Evolutionary conservation across 441 rosid genomes (phyloP), one percentile per base, ranked within the genome.

Genomic region (Mallotus repandus): DNA sequence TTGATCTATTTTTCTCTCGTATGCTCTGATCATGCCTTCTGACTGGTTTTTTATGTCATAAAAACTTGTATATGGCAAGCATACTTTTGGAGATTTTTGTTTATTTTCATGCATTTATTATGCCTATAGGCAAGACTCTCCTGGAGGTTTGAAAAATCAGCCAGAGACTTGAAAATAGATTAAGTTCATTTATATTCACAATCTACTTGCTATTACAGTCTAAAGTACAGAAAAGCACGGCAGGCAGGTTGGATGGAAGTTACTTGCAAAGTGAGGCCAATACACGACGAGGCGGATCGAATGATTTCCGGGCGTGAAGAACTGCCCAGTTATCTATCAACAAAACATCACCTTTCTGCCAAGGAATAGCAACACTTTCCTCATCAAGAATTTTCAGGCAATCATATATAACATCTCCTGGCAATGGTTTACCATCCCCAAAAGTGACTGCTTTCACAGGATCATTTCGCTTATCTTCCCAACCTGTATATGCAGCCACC

Each of bases 401-500:
- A 69, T 86, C 92, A 1, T 85, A 76, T 49, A 91, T 79, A 52
- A 86, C 79, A 67, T 92, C 86, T 5, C 73, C 79, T 0, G 96
- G 98, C 84, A 91, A 82, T 18, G 88, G 86, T 57, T 76, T 69
- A 3, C 97, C 96, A 38, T 92, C 87, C 13, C 98, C 97, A 16
- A 89, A 91, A 3, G 87, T 89, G 57, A 92, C 94, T 0, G 97
- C 94, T 76, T 91, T 94, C 63, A 43, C 74, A 16, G 96, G 96
- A 83, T 92, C 93, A 14, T 92, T 94, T 64, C 93, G 78, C 12
- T 63, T 81, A 66, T 91, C 97, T 77, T 89, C 80, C 98, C 98
- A 92, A 5, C 98, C 98, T 2, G 89, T 91, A 72, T 89, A 94
- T 9, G 96, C 98, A 35, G 87, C 93, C 63, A 91, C 99, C 97